Base-by-base conservation (phyloP, 768 basidiomycete species). In the Lactarius hatsudake region DNA sequence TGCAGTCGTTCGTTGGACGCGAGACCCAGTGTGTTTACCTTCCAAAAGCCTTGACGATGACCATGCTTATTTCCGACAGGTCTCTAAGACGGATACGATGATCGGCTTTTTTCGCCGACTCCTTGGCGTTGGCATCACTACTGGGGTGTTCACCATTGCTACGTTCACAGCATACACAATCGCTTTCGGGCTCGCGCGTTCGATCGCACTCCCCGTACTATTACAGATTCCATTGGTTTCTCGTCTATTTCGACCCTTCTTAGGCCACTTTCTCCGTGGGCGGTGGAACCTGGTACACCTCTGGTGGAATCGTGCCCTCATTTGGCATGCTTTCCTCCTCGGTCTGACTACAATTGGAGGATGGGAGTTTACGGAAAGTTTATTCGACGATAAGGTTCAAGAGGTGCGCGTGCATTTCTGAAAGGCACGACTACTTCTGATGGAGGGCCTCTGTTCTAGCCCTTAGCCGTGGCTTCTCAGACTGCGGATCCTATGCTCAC, bases 321-420 rank as follows among this genome's bases (percentile, higher is more conserved):
- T 87, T 26, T 71, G 74, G 20, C 79, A 83, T 23, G 79, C 83
- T 1, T 86, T 83, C 77, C 78, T 77, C 18, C 72, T 91, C 7
- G 84, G 81, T 1, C 71, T 84, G 38, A 79, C 79, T 8, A 90
- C 85, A 2, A 70, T 85, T 3, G 75, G 79, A 9, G 79, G 79
- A 17, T 91, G 90, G 91, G 90, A 91, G 73, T 79, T 83, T 8
- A 76, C 87, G 0, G 86, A 87, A 45, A 77, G 76, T 0, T 67
- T 90, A 5, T 91, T 92, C 66, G 87, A 89, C 26, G 75, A 78
- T 10, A 82, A 81, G 43, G 79, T 88, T 60, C 78, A 85, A 1
- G 84, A 87, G 79, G 89, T 88, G 63, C 18, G 79, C 69, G 12
- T 8, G 15, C 26, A 23, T 61, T 40, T 7, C 15, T 62, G 40